phyloP scores from a whole-genome alignment of 371 early-diverging fungal genomes.

The Funneliformis caledonium region DNA sequence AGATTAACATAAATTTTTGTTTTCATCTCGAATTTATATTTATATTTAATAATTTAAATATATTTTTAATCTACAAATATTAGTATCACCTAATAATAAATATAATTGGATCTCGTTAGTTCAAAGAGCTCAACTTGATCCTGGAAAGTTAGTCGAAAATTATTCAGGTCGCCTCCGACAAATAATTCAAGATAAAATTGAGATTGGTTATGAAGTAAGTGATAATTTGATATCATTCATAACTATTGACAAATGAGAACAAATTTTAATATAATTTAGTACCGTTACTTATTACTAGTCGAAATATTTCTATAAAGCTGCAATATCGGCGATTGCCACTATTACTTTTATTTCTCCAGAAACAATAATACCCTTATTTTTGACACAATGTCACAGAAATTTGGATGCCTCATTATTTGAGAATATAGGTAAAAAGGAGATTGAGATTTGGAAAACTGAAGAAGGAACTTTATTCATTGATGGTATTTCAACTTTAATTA shows the following conservation, averaged over 20 bases:
- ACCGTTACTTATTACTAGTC: not conserved
- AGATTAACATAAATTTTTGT: not conserved
- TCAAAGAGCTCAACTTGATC: slow-evolving; percentile 76
- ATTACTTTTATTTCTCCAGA: slow-evolving; percentile 64
- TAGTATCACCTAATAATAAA: slow-evolving; percentile 64
- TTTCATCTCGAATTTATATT: not conserved
- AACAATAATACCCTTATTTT: slow-evolving; percentile 51
- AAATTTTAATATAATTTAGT: not conserved
- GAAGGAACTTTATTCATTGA: slow-evolving; percentile 72
- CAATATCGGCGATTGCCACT: slow-evolving; percentile 59
- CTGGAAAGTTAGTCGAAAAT: slow-evolving; percentile 66
- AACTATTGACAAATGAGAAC: not conserved
- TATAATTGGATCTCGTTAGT: slow-evolving; percentile 87
- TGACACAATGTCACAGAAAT: slow-evolving; percentile 49
- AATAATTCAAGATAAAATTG: slow-evolving; percentile 51
- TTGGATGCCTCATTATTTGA: slow-evolving; percentile 55
- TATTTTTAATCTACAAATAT: not conserved
- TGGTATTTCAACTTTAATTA: slow-evolving; percentile 43
- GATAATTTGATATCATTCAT: not conserved
- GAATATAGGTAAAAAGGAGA: slow-evolving; percentile 58
- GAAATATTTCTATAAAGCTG: slow-evolving; percentile 48
- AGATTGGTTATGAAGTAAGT: slow-evolving; percentile 42
- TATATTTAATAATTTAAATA: not conserved
- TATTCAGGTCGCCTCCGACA: slow-evolving; percentile 53
- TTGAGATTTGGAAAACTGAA: slow-evolving; percentile 71